Percentiles rank a stretch among this genome's conserved stretches.
These are phyloP conservation scores for Tillandsia fasciculata DNA, from an alignment of 176 grass and related monocot genomes.

Conservation along the genomic window DNA sequence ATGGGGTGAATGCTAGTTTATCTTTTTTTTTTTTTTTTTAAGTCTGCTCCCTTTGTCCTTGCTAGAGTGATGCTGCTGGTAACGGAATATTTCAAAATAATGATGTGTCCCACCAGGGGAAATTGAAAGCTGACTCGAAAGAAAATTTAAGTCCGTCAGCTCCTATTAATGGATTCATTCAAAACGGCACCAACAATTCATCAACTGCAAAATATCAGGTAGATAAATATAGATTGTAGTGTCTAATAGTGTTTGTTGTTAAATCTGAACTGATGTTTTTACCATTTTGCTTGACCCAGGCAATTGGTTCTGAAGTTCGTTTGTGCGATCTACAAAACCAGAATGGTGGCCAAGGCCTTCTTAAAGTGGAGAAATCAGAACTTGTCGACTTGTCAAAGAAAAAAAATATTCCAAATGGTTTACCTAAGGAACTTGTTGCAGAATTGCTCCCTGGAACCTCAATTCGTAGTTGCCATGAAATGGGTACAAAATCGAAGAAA, in stretches of 20 bases:
- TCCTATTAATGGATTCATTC: not conserved
- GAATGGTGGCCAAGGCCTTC: not conserved
- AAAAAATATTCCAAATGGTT: not conserved
- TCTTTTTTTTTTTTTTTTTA: not conserved
- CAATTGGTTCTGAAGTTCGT: not conserved
- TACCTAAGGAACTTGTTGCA: slow-evolving; percentile 9
- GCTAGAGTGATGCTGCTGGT: slow-evolving; percentile 2
- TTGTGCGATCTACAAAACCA: not conserved
- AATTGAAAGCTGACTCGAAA: not conserved
- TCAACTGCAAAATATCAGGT: not conserved
- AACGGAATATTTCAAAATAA: not conserved
- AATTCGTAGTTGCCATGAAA: not conserved
- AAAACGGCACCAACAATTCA: not conserved
- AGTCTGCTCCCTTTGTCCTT: not conserved
- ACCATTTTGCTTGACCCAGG: not conserved
- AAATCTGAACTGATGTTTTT: not conserved
- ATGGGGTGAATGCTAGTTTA: not conserved
- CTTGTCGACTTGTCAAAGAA: not conserved
- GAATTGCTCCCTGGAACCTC: not conserved
- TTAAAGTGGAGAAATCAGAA: not conserved
- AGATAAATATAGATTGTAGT: not conserved
- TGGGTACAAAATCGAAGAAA: slow-evolving; percentile 35
- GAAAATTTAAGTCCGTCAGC: not conserved
- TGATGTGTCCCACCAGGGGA: slow-evolving; percentile 9
- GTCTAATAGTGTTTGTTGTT: not conserved